A percentile compares a stretch with the other conserved stretches of the same genome.
Evolutionary conservation across 108 stramenopile species (phyloP).

Genomic region (Pseudonitzschia delicatissima): DNA sequence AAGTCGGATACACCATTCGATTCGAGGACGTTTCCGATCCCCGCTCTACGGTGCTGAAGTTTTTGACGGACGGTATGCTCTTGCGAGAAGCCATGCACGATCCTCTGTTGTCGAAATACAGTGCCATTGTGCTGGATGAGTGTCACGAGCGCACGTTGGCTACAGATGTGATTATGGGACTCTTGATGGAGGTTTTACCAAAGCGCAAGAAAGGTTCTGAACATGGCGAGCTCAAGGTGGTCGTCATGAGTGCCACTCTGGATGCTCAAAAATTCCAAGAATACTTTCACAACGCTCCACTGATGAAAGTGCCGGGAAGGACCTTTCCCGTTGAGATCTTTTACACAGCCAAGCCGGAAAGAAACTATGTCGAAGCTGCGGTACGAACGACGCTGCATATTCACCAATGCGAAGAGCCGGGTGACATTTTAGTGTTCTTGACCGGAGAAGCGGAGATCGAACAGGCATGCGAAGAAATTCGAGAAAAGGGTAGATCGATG

Average conservation of each 20-base stretch:
- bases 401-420: constrained; percentile 95
- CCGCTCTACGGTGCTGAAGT: constrained; percentile 82
- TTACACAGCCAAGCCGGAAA: constrained; percentile 96
- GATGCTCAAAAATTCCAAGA: constrained; percentile 95
- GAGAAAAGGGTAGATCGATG: constrained; percentile 63
- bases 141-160: constrained; percentile 98
- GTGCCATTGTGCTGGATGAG: constrained; percentile 97
- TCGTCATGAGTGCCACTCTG: constrained; percentile 98
- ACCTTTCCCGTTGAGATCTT: constrained; percentile 98
- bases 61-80: constrained; percentile 94
- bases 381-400: constrained; percentile 95
- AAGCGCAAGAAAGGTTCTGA: constrained; percentile 69
- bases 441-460: constrained; percentile 99
- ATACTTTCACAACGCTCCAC: constrained; percentile 85
- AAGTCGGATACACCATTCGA: constrained; percentile 99
- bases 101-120: constrained; percentile 87
- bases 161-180: constrained; percentile 99
- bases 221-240: constrained; percentile 89
- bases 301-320: constrained; percentile 95
- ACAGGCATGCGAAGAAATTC: constrained; percentile 92
- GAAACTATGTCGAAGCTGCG: constrained; percentile 98
- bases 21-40: constrained; percentile 93
- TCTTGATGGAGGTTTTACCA: constrained; percentile 93
- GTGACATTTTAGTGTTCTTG: constrained; percentile 97
- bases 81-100: constrained; percentile 97